These are phyloP conservation scores for Rhodamnia argentea DNA, from an alignment of 345 rosid genomes.

Conservation along the genomic window DNA sequence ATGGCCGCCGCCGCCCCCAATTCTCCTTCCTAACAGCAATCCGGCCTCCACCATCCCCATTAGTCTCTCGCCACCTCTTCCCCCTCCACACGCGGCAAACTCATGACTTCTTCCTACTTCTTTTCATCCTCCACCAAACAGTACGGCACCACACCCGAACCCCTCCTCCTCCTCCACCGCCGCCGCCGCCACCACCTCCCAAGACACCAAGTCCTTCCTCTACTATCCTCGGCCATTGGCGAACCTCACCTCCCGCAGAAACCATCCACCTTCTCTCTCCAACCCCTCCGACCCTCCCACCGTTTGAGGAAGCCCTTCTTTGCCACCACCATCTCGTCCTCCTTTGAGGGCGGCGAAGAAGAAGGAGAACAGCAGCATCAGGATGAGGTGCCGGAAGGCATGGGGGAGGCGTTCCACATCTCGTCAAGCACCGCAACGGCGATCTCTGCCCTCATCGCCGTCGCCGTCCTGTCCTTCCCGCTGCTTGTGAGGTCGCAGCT, in stretches of 20 bases:
- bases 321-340: constrained; percentile 70
- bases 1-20: not conserved
- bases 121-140: constrained; percentile 33
- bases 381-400: constrained; percentile 38
- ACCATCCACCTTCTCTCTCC: not conserved
- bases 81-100: not conserved
- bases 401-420: constrained; percentile 75
- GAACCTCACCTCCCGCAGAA: not conserved
- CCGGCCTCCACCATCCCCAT: not conserved
- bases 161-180: constrained; percentile 28
- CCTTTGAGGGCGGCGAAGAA: constrained; percentile 46
- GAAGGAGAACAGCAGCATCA: not conserved
- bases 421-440: constrained; percentile 62
- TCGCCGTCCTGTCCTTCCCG: constrained; percentile 66
- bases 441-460: constrained; percentile 49
- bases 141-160: constrained; percentile 28
- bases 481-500: constrained; percentile 64
- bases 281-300: not conserved
- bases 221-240: not conserved
- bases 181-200: constrained; percentile 13
- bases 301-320: constrained; percentile 15
- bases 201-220: not conserved
- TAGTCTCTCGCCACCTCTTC: not conserved
- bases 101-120: constrained; percentile 57
- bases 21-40: not conserved